phyloP scores from a whole-genome alignment of 306 rosid genomes.

The Quercus glauca region DNA sequence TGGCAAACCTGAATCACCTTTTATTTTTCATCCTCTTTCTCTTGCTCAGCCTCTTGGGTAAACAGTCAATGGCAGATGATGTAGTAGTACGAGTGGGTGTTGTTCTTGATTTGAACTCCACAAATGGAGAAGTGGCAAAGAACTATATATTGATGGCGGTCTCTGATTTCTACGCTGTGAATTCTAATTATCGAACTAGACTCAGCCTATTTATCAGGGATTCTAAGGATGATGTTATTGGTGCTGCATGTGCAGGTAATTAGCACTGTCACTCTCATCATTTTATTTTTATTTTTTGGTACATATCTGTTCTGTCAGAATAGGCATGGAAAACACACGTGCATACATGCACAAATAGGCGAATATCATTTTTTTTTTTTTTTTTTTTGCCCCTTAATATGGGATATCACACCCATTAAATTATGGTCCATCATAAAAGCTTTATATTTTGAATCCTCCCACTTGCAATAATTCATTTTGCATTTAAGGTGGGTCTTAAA shows the following conservation, averaged over 20 bases:
- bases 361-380: no score
- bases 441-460: no score
- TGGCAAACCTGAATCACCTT: background rate
- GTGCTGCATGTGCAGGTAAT: conserved; percentile 34
- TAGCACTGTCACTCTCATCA: background rate
- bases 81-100: conserved; percentile 16
- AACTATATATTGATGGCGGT: conserved; percentile 24
- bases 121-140: conserved; percentile 5
- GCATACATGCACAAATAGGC: no score
- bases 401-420: no score
- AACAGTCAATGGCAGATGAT: conserved; percentile 1
- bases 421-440: no score
- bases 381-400: no score
- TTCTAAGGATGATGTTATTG: conserved; percentile 18
- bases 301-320: no score
- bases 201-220: background rate
- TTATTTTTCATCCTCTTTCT: background rate
- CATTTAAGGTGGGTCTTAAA: no score
- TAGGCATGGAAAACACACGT: no score
- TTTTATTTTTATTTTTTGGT: no score
- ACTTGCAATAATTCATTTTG: no score
- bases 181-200: conserved; percentile 17
- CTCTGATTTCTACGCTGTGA: conserved; percentile 21
- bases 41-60: background rate
- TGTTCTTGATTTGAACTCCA: conserved; percentile 24